These are phyloP conservation scores for Cercophora samala DNA, from an alignment of 495 filamentous ascomycete genomes.

Conservation along the genomic window DNA sequence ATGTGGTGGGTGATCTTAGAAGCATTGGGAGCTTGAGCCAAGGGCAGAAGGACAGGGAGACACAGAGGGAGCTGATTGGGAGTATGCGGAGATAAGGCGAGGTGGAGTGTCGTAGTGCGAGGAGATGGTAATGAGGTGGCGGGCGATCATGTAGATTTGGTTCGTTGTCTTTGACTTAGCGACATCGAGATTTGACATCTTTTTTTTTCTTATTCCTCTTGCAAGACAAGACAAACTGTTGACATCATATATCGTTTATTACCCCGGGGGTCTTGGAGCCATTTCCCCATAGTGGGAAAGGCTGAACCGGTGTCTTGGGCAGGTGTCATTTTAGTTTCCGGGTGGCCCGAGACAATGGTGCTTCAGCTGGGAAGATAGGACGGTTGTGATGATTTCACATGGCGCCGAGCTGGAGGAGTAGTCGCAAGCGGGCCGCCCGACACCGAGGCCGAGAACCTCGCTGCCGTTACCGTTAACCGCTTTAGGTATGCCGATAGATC, in stretches of 20 bases:
- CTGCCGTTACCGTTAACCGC: not conserved
- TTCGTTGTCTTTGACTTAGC: not conserved
- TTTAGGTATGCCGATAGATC: not conserved
- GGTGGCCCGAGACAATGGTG: not conserved
- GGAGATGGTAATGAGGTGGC: not conserved
- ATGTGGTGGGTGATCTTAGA: slow-evolving; percentile 95
- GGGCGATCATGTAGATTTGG: slow-evolving; percentile 1
- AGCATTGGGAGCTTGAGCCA: slow-evolving; percentile 86
- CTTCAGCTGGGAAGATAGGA: not conserved
- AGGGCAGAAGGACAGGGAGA: slow-evolving; percentile 76
- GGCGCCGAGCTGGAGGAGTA: not conserved
- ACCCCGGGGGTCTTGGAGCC: not conserved
- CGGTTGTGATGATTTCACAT: not conserved
- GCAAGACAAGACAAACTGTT: not conserved
- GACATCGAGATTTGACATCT: not conserved
- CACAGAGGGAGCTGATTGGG: slow-evolving; percentile 88
- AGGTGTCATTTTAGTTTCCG: not conserved
- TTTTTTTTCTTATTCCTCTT: not conserved
- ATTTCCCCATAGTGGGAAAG: not conserved
- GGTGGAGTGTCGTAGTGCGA: not conserved
- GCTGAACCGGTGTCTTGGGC: not conserved
- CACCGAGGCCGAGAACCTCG: not conserved
- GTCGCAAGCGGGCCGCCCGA: not conserved
- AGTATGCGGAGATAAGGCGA: slow-evolving; percentile 50
- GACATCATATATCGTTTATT: not conserved